Conservation (phyloP, 2,329 filamentous ascomycete species). For the Microdochium nivale region DNA sequence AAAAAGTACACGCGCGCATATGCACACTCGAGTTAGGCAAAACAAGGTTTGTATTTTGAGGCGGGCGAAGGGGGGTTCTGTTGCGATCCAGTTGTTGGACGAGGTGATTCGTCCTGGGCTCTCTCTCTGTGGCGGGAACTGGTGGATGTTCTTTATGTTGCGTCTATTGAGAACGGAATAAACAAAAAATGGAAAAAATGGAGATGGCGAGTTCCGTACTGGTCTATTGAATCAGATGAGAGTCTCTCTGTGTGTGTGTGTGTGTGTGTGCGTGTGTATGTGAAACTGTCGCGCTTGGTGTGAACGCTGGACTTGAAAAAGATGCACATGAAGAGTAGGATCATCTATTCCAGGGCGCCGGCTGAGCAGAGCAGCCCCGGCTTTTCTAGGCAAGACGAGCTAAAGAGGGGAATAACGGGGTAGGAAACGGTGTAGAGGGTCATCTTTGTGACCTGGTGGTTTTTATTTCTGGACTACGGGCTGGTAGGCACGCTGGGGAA, state of each 20-base stretch:
- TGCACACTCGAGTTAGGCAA: no score
- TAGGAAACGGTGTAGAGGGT: no score
- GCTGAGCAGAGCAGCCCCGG: neutral
- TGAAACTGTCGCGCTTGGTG: no score
- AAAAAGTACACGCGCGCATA: neutral
- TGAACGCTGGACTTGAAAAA: neutral
- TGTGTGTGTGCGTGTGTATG: no score
- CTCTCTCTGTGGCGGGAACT: no score
- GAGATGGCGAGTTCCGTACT: no score
- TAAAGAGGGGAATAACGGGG: no score
- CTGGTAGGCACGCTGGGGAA: slow-evolving; percentile 13
- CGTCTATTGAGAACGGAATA: neutral
- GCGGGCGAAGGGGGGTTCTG: no score
- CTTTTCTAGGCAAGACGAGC: neutral
- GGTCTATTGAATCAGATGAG: no score
- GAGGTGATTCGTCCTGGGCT: no score
- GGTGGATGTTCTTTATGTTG: neutral
- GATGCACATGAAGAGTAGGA: neutral
- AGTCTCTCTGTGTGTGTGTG: no score
- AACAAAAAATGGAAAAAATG: neutral
- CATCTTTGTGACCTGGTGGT: no score
- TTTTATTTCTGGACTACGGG: neutral
- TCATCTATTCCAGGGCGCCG: neutral
- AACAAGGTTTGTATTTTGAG: neutral
- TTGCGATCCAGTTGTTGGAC: neutral